Base-by-base conservation (phyloP, 202 grass and related monocot genomes). In the Brachypodium distachyon region DNA sequence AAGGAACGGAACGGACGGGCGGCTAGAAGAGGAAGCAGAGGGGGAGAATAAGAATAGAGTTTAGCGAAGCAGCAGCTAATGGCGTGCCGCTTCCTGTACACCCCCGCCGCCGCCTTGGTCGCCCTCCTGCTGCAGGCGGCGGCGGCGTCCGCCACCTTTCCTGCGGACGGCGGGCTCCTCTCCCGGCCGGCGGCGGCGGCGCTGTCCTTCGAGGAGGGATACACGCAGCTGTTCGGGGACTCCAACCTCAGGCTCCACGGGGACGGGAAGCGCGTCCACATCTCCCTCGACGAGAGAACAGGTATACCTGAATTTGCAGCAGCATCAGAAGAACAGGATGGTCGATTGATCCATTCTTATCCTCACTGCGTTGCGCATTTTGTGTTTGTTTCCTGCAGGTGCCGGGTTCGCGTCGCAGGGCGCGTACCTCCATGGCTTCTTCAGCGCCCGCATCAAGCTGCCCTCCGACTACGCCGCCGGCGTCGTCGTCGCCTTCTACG, bases 401-500 rank as follows among this genome's bases (percentile, higher is more conserved):
- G 77, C 95, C 34, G 95, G 95, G 4, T 94, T 97, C 58, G 84
- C 91, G 57, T 94, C 95, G 6, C 95, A 82, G 78, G 86, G 54
- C 23, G 76, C 87, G 38, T 88, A 94, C 26, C 80, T 92, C 32
- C 91, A 94, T 53, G 91, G 95, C 2, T 37, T 88, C 89, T 97
- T 97, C 87, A 90, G 91, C 31, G 89, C 91, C 50, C 81, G 89
- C 84, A 94, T 97, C 76, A 94, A 90, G 82, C 89, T 97, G 61
- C 95, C 95, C 38, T 12, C 91, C 22, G 89, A 92, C 80, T 61
- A 94, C 73, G 82, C 91, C 52, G 95, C 95, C 51, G 91, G 91
- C 53, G 95, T 97, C 33, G 91, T 97, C 47, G 95, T 97, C 58
- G 91, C 95, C 42, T 97, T 97, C 77, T 97, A 97, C 60, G 93